Evolutionary conservation across 2,329 filamentous ascomycete species (phyloP).

Genomic region (Monilinia fructicola): DNA sequence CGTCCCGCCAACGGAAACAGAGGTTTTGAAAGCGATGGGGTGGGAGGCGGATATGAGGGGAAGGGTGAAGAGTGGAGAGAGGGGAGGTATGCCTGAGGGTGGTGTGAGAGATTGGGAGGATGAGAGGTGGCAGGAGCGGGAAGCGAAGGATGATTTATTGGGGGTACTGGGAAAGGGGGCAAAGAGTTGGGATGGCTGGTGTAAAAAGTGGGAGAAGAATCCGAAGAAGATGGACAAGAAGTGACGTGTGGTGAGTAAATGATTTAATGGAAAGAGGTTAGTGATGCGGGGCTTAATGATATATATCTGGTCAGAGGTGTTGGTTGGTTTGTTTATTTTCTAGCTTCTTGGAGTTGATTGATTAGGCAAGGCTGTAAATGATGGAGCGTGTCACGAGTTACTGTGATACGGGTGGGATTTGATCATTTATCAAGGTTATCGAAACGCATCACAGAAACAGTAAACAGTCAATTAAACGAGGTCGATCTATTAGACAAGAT

Average conservation of each 20-base stretch:
- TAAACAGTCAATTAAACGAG: too few species aligned
- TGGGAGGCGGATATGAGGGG: slow-evolving; percentile 22
- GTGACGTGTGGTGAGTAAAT: neutral
- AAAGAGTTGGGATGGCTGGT: slow-evolving; percentile 23
- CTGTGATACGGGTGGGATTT: too few species aligned
- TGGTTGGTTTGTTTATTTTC: too few species aligned
- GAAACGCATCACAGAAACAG: too few species aligned
- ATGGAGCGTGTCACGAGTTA: too few species aligned
- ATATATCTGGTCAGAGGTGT: too few species aligned
- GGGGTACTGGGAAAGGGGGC: slow-evolving; percentile 23
- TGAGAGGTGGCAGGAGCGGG: slow-evolving; percentile 26
- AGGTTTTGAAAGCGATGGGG: slow-evolving; percentile 25
- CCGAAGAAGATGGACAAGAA: slow-evolving; percentile 21
- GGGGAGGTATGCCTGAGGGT: slow-evolving; percentile 9
- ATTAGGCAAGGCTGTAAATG: too few species aligned
- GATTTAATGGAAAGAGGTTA: neutral
- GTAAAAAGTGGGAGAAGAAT: slow-evolving; percentile 26
- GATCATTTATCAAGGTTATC: too few species aligned
- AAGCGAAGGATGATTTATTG: slow-evolving; percentile 22
- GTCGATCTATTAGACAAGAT: too few species aligned
- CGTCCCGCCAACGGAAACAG: slow-evolving; percentile 23
- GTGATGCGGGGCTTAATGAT: too few species aligned
- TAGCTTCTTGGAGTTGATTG: too few species aligned
- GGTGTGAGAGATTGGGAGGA: slow-evolving; percentile 23
- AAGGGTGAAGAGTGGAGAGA: slow-evolving; percentile 18